Conservation (phyloP, 768 basidiomycete species). For the Rubroboletus satanas region DNA sequence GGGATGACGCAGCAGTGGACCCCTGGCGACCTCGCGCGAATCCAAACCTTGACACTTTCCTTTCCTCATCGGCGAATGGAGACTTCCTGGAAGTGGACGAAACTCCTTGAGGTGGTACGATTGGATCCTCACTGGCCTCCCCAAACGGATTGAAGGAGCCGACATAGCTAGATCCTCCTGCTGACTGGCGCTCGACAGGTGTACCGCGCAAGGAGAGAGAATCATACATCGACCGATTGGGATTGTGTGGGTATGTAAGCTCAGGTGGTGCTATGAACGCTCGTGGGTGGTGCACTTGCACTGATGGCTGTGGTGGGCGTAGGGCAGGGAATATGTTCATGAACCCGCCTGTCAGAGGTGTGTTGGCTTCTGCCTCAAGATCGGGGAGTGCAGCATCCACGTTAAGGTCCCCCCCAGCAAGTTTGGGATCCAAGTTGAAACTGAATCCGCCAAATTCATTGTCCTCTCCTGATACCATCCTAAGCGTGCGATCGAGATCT, state of each 20-base stretch:
- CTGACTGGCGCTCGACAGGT: conserved; percentile 44
- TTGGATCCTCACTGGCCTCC: conserved; percentile 50
- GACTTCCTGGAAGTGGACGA: conserved; percentile 36
- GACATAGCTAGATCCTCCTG: conserved; percentile 51
- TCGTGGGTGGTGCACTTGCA: conserved; percentile 24
- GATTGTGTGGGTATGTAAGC: conserved; percentile 45
- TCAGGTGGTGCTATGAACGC: conserved; percentile 51
- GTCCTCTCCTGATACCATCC: conserved; percentile 63
- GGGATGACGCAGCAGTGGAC: conserved; percentile 55
- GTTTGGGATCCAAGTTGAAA: conserved; percentile 80
- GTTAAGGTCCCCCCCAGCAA: conserved; percentile 48
- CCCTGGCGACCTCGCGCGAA: conserved; percentile 72
- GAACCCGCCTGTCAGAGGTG: conserved; percentile 63
- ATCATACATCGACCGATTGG: conserved; percentile 55
- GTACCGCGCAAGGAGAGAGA: conserved; percentile 40
- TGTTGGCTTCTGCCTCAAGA: conserved; percentile 42
- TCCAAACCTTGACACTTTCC: conserved; percentile 76
- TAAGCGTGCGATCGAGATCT: conserved; percentile 81
- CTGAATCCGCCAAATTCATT: conserved; percentile 68
- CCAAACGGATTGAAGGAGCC: conserved; percentile 83
- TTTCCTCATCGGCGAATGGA: conserved; percentile 51
- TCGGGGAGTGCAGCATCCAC: conserved; percentile 43
- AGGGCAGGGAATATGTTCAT: conserved; percentile 69
- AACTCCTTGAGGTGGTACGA: conserved; percentile 26
- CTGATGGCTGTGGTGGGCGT: conserved; percentile 32